Conservation (phyloP, 176 grass and related monocot species). For the Phragmites australis region DNA sequence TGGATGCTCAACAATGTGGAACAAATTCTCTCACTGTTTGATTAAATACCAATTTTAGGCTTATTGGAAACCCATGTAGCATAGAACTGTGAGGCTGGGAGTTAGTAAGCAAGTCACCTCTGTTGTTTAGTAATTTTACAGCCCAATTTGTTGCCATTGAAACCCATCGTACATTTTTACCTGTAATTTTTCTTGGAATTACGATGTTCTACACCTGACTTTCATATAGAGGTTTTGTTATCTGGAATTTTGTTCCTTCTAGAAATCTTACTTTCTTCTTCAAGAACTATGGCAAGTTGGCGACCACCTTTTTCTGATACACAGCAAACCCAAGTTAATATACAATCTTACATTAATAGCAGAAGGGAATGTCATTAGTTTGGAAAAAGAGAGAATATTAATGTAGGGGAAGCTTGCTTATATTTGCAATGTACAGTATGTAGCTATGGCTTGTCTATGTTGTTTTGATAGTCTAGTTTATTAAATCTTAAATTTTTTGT, state of each 20-base stretch:
- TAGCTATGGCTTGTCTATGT: neutral
- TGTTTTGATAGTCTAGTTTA: neutral
- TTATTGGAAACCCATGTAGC: neutral
- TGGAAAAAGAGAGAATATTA: neutral
- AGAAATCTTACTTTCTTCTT: neutral
- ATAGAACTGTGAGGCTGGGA: too few relatives aligned
- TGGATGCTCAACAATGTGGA: conserved; percentile 13
- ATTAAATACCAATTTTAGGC: neutral
- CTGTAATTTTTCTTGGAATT: neutral
- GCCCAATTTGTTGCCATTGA: neutral
- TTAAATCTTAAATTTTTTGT: neutral
- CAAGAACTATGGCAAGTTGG: neutral
- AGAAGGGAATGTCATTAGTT: neutral
- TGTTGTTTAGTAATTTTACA: neutral
- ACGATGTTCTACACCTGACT: neutral
- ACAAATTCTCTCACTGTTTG: neutral
- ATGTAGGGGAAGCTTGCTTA: neutral
- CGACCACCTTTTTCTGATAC: neutral
- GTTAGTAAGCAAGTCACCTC: neutral
- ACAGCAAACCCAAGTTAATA: neutral
- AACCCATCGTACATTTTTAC: neutral
- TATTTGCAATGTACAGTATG: neutral
- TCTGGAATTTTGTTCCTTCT: neutral
- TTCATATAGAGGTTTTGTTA: neutral
- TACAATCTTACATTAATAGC: neutral